phyloP scores from a whole-genome alignment of 2,329 filamentous ascomycete genomes.

The Neonectria sp. region DNA sequence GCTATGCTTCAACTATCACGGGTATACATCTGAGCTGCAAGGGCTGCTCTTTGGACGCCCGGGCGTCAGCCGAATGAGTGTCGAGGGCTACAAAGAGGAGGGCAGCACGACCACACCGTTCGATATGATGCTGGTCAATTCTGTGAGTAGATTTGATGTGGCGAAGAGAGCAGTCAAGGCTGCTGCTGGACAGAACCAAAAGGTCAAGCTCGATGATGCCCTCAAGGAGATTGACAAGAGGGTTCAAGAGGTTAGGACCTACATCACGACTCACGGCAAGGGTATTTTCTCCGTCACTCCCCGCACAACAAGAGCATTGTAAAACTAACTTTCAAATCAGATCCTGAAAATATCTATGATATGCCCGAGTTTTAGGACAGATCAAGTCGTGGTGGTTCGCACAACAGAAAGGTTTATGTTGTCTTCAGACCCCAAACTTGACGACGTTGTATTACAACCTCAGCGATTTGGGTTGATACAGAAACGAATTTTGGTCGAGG shows the following conservation, averaged over 20 bases:
- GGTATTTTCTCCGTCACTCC: slow-evolving; percentile 53
- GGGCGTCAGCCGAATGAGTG: slow-evolving; percentile 65
- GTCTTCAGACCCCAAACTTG: not conserved
- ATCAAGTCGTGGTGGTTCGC: not conserved
- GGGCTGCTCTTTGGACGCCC: slow-evolving; percentile 73
- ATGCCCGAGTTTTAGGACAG: not conserved
- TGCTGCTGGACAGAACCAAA: slow-evolving; percentile 63
- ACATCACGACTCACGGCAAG: slow-evolving; percentile 66
- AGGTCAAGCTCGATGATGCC: slow-evolving; percentile 62
- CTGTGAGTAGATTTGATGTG: slow-evolving; percentile 72
- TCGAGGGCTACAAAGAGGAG: slow-evolving; percentile 75
- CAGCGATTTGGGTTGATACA: not conserved
- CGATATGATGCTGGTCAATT: slow-evolving; percentile 78
- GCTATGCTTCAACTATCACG: slow-evolving; percentile 78
- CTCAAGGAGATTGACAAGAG: slow-evolving; percentile 63
- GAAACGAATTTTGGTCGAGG: not conserved
- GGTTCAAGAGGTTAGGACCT: slow-evolving; percentile 65
- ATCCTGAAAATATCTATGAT: not conserved
- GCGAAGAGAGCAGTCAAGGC: slow-evolving; percentile 67
- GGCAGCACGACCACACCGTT: slow-evolving; percentile 78
- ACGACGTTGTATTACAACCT: not conserved
- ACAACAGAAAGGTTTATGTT: not conserved
- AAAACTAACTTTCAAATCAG: not conserved
- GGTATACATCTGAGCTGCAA: slow-evolving; percentile 73
- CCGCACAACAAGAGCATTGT: not conserved